Percentiles rank a stretch among this genome's conserved stretches.
Evolutionary conservation across 768 basidiomycete species (phyloP).

Genomic region (Ramaria rubella): DNA sequence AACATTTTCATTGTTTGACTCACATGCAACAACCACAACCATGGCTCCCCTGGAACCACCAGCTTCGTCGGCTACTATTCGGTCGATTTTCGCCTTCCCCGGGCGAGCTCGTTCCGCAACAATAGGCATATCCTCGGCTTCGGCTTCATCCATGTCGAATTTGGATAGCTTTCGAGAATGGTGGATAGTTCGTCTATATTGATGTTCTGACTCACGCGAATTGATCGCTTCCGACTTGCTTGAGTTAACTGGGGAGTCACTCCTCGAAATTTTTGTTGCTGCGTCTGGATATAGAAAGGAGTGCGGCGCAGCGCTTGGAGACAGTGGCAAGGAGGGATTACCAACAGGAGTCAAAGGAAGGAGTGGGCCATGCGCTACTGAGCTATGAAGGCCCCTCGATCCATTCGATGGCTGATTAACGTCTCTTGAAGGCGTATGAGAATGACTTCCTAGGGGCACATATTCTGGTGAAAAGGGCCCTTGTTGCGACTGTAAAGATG

Average conservation of each 20-base stretch:
- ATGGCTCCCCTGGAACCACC: slow-evolving; percentile 45
- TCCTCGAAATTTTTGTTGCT: background rate
- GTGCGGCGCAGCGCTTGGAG: background rate
- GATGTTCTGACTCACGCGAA: background rate
- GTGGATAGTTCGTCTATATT: background rate
- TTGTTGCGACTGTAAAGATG: background rate
- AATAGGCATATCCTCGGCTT: slow-evolving; percentile 50
- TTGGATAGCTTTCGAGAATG: slow-evolving; percentile 11
- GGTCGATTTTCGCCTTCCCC: slow-evolving; percentile 60
- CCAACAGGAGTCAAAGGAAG: background rate
- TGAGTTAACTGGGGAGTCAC: background rate
- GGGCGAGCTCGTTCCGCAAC: slow-evolving; percentile 58
- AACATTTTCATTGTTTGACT: slow-evolving; percentile 25
- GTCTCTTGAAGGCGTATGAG: background rate
- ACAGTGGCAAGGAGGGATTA: background rate
- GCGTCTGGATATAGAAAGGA: background rate
- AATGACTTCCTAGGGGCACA: background rate
- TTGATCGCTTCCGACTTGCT: background rate
- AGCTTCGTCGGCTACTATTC: slow-evolving; percentile 61
- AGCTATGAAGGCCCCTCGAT: background rate
- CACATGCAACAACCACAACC: slow-evolving; percentile 62
- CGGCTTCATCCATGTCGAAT: slow-evolving; percentile 49
- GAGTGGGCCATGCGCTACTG: background rate
- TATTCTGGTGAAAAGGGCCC: background rate
- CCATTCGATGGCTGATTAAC: background rate